Conservation (phyloP, 148 eudicot genomes). For the Cornus kousa region DNA sequence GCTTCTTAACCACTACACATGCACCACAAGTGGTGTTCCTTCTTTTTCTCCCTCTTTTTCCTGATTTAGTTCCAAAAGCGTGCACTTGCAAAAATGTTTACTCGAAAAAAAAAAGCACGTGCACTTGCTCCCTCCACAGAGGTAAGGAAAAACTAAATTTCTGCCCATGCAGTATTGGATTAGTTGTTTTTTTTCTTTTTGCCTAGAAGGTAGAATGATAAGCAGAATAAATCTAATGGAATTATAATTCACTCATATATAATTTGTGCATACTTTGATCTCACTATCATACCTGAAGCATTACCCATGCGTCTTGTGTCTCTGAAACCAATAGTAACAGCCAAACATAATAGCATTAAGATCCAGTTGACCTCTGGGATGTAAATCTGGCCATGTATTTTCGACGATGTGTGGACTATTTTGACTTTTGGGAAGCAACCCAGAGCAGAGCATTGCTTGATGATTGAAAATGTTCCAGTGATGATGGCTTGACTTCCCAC, state of each 20-base stretch:
- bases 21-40: not conserved
- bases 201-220: not conserved
- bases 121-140: not conserved
- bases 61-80: not conserved
- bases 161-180: not conserved
- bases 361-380: slow-evolving; percentile 95
- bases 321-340: slow-evolving; percentile 88
- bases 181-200: not conserved
- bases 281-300: slow-evolving; percentile 68
- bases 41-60: not conserved
- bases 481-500: slow-evolving; percentile 98
- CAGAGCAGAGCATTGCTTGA: slow-evolving; percentile 89
- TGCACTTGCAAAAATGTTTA: not conserved
- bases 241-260: no score
- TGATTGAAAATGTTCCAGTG: slow-evolving; percentile 94
- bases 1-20: not conserved
- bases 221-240: not conserved
- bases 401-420: slow-evolving; percentile 86
- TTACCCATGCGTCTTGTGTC: slow-evolving; percentile 89
- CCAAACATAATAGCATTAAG: slow-evolving; percentile 83
- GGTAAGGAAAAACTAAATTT: not conserved
- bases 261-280: not conserved
- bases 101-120: not conserved
- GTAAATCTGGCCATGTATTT: slow-evolving; percentile 89
- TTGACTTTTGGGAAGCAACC: slow-evolving; percentile 92